Conservation (phyloP, 1,139 yeast genomes). For the Pichia inconspicua region DNA sequence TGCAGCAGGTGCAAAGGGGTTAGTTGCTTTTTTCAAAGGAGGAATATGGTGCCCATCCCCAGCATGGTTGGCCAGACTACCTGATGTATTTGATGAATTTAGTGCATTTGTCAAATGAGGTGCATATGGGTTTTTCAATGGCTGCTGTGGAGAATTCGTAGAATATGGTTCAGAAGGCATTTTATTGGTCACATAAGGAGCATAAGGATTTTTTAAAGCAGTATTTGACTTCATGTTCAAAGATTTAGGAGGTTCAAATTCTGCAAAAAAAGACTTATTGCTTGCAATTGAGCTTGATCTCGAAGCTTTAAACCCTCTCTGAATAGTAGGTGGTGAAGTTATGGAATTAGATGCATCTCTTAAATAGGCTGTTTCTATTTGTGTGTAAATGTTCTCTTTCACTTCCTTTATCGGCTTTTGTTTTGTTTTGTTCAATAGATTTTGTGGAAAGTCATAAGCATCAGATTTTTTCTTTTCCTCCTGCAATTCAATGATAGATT, state of each 20-base stretch:
- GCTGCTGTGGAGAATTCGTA: not conserved
- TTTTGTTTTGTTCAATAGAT: conserved; percentile 36
- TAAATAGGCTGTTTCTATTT: conserved; percentile 15
- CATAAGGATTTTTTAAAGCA: not conserved
- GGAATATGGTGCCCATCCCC: not conserved
- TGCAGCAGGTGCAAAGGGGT: conserved; percentile 27
- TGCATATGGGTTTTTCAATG: not conserved
- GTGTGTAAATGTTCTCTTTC: conserved; percentile 24
- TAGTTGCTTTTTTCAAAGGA: conserved; percentile 14
- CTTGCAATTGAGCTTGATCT: conserved; percentile 8
- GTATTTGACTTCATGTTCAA: not conserved
- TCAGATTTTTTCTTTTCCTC: conserved; percentile 52
- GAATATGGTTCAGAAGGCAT: not conserved
- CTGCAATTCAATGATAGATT: conserved; percentile 31
- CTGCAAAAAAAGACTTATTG: conserved; percentile 35
- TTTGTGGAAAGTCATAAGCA: conserved; percentile 75
- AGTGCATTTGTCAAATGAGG: conserved; percentile 13
- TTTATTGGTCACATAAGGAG: conserved; percentile 1
- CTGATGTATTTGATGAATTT: not conserved
- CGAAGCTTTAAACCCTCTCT: not conserved
- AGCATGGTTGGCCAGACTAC: not conserved
- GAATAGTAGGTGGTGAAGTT: not conserved
- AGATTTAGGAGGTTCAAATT: conserved; percentile 33
- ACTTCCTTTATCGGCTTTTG: conserved; percentile 28
- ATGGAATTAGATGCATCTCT: not conserved